A percentile compares a stretch with the other conserved stretches of the same genome.
Conservation (phyloP, 805 yeast genomes). For the Candida montana region DNA sequence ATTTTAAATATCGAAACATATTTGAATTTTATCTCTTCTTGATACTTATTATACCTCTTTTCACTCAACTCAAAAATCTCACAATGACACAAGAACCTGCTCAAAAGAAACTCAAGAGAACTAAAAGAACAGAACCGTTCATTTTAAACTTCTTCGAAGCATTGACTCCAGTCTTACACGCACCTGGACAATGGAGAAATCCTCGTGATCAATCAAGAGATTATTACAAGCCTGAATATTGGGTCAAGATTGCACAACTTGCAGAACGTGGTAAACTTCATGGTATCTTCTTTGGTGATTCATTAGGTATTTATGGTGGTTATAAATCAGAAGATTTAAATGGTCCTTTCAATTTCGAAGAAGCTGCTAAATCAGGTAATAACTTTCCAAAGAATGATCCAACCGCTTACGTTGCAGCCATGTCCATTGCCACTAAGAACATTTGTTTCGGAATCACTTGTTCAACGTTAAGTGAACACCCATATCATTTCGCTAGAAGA, state of each 20-base stretch:
- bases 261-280: constrained; percentile 33
- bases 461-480: constrained; percentile 37
- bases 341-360: constrained; percentile 30
- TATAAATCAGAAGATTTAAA: constrained; percentile 21
- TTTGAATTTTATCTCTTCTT: no score
- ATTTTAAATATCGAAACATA: no score
- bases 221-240: constrained; percentile 24
- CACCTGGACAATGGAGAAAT: constrained; percentile 13
- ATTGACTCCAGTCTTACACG: constrained; percentile 10
- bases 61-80: no score
- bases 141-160: constrained; percentile 12
- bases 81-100: not conserved
- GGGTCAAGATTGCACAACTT: constrained; percentile 31
- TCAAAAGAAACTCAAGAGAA: constrained; percentile 1
- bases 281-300: constrained; percentile 33
- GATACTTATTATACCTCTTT: no score
- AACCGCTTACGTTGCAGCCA: constrained; percentile 28
- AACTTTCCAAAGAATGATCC: constrained; percentile 22
- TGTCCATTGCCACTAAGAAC: constrained; percentile 37
- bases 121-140: constrained; percentile 7
- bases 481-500: constrained; percentile 37
- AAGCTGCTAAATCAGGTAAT: constrained; percentile 20
- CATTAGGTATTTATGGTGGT: constrained; percentile 33
- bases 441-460: constrained; percentile 37
- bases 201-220: constrained; percentile 11